These are phyloP conservation scores for Glarea lozoyensis DNA, from an alignment of 495 filamentous ascomycete genomes.

Conservation along the genomic window DNA sequence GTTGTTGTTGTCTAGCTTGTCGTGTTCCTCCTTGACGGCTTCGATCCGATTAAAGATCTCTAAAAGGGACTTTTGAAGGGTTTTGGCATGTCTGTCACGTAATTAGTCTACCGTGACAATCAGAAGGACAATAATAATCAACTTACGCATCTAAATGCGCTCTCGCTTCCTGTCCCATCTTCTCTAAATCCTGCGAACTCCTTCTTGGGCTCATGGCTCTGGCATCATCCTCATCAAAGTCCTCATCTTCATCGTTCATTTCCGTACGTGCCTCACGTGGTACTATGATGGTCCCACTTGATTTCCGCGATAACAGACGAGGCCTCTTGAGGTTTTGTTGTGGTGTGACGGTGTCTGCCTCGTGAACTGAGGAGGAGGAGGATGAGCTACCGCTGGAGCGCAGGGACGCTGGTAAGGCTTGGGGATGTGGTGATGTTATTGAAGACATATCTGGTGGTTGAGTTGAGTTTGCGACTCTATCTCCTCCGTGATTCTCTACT, in stretches of 20 bases:
- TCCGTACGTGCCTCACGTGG: conserved; percentile 63
- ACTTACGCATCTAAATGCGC: conserved; percentile 49
- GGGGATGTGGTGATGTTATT: not conserved
- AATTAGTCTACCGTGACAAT: conserved; percentile 27
- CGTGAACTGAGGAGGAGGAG: conserved; percentile 14
- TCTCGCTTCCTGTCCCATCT: conserved; percentile 70
- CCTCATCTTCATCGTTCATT: conserved; percentile 50
- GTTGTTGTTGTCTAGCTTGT: conserved; percentile 91
- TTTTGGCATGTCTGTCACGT: conserved; percentile 66
- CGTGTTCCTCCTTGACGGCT: conserved; percentile 84
- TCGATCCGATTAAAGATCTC: conserved; percentile 89
- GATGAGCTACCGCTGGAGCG: too few relatives aligned
- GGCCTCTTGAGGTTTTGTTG: conserved; percentile 10
- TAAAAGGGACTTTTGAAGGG: conserved; percentile 77
- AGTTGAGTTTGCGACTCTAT: too few relatives aligned
- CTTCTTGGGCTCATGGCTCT: conserved; percentile 90
- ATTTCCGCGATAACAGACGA: conserved; percentile 46
- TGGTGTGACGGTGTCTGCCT: not conserved
- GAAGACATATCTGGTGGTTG: too few relatives aligned
- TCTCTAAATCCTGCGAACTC: conserved; percentile 80
- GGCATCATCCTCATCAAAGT: conserved; percentile 76
- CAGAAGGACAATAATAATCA: conserved; percentile 43
- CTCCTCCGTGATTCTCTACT: too few relatives aligned
- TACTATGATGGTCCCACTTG: conserved; percentile 73
- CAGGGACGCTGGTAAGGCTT: not conserved